These are phyloP conservation scores for Aspergillus sojae DNA, from an alignment of 2,329 filamentous ascomycete species.

Conservation along the genomic window DNA sequence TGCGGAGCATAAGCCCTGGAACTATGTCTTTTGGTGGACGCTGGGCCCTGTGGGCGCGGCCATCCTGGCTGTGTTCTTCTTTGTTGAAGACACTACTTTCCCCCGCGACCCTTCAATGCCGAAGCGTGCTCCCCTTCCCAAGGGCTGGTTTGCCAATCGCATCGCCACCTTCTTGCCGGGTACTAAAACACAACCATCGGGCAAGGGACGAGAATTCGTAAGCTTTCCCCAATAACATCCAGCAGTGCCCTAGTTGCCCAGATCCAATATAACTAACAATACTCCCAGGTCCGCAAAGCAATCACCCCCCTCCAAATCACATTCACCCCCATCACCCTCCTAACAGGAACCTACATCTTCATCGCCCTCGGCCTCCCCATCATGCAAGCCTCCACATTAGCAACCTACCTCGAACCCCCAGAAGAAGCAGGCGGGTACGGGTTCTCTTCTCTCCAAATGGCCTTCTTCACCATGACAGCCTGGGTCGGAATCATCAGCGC, in stretches of 20 bases:
- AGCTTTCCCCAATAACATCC: not conserved
- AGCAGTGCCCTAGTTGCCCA: not conserved
- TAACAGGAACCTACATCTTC: conserved; percentile 42
- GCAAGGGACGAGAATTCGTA: conserved; percentile 5
- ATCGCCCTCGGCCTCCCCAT: conserved; percentile 42
- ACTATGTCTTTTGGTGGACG: conserved; percentile 49
- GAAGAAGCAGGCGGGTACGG: conserved; percentile 44
- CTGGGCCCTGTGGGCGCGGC: conserved; percentile 40
- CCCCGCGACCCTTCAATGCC: conserved; percentile 23
- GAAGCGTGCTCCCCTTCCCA: conserved; percentile 22
- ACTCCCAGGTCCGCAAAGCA: conserved; percentile 16
- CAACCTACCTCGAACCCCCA: conserved; percentile 43
- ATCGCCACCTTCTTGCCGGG: conserved; percentile 30
- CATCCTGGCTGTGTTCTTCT: conserved; percentile 38
- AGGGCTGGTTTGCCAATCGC: conserved; percentile 24
- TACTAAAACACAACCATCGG: not conserved
- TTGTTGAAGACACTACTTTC: conserved; percentile 46
- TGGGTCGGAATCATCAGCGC: conserved; percentile 46
- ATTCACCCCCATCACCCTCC: conserved; percentile 40
- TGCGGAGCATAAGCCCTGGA: conserved; percentile 38
- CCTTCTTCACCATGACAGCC: conserved; percentile 43
- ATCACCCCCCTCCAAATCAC: conserved; percentile 31
- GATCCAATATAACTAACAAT: conserved; percentile 23
- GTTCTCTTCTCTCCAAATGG: conserved; percentile 45
- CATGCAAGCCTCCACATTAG: conserved; percentile 37